Percentiles rank a stretch among this genome's conserved stretches.
Conservation (phyloP, 306 rosid species). For the Dalbergia cultrata region DNA sequence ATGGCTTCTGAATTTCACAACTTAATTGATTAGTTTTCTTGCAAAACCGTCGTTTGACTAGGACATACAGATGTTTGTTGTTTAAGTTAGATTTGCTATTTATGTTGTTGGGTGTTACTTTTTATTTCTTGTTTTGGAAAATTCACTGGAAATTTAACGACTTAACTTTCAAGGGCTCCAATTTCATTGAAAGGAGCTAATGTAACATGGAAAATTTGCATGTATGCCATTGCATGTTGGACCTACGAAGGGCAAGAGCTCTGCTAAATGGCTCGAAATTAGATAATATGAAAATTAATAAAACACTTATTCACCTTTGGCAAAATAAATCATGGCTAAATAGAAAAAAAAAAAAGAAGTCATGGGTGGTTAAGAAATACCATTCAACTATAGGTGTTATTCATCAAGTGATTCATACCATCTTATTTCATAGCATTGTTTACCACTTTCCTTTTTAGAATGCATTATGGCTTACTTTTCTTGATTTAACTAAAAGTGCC, state of each 20-base stretch:
- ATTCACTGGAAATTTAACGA: neutral
- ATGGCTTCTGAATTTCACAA: neutral
- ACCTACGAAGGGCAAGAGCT: neutral
- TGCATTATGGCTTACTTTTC: too few species aligned
- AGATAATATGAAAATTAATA: too few species aligned
- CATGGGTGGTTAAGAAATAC: too few species aligned
- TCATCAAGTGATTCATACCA: too few species aligned
- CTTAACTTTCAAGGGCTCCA: neutral
- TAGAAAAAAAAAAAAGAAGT: too few species aligned
- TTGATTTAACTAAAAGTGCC: too few species aligned
- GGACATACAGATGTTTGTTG: neutral
- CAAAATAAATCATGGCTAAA: too few species aligned
- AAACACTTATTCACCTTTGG: too few species aligned
- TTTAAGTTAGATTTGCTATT: neutral
- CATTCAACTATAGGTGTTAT: too few species aligned
- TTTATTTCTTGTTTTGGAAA: neutral
- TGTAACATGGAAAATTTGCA: neutral
- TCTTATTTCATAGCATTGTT: too few species aligned
- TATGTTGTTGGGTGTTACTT: constrained; percentile 7
- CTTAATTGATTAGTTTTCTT: neutral
- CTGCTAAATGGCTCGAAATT: too few species aligned
- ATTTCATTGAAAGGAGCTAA: neutral
- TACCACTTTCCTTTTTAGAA: too few species aligned
- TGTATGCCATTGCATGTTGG: neutral
- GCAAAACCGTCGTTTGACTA: neutral